Base-by-base conservation (phyloP, 352 stramenopile genomes). In the Lagenidium giganteum region DNA sequence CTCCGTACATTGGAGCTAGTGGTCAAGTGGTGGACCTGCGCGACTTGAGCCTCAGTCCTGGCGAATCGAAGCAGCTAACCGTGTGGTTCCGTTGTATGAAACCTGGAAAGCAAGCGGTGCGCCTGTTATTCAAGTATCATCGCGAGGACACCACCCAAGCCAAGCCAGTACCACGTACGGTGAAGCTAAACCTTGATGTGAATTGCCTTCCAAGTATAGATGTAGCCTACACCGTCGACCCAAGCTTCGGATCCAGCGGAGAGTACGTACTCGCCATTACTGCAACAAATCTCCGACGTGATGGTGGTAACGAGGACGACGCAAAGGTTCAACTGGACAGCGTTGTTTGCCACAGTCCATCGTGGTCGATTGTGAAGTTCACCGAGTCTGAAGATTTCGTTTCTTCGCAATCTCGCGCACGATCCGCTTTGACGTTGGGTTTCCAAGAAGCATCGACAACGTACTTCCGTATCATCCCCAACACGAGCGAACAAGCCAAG, bases 261-360 rank as follows among this genome's bases (percentile, higher is more conserved):
- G 82, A 92, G 50, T 90, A 91, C 44, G 67, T 87, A 41, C 56
- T 93, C 20, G 79, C 69, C 6, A 54, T 93, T 12, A 88, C 71
- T 0, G 78, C 87, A 29, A 62, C 56, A 37, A 87, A 88, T 26
- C 54, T 67, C 32, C 64, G 67, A 29, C 53, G 42, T n/a, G 64
- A 68, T 21, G 56, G 18, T 32, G 45, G 41, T 41, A 23, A 44
- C 26, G 34, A 17, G 34, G 20, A 53, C 13, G 54, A 69, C 23
- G 54, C 54, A 8, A 25, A 56, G 3, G 70, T 90, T 32, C 64
- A 40, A 13, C 43, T 91, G 12, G 69, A 88, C 8, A 46, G 71
- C n/a, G 42, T 89, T 8, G 28, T 65, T 27, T 87, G 66, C 32
- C 47, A 88, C 34, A 93, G 82, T 46, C 69, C 68, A 4, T 54